Evolutionary conservation across 345 rosid species (phyloP), one percentile per base, ranked within the genome.

Genomic region (Brassica carinata): DNA sequence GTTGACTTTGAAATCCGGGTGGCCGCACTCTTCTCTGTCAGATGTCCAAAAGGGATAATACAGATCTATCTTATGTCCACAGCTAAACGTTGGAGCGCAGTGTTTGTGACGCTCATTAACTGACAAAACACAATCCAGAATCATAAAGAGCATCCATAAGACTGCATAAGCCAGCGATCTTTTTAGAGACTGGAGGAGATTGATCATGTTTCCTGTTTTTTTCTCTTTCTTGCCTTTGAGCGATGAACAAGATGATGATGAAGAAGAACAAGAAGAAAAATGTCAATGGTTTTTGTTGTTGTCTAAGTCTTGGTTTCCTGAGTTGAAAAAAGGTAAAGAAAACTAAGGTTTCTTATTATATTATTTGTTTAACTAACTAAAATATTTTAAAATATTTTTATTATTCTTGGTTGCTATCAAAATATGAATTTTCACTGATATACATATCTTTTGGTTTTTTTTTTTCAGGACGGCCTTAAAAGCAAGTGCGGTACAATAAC

Each of bases 21-120:
- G 75, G 19, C 90, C 88, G 13, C 87, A 87, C 10, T 72, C 83
- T 58, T 33, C 36, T 19, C 57, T 81, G 0, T 53, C 69, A 18
- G 68, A 0, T 31, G 5, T 61, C 83, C 85, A 79, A 53, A 86
- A 86, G 9, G 89, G 86, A 19, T 86, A 84, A 48, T 1, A 0
- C 2, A 84, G 73, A 0, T 34, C 0, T 9, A 0, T 7, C 14
- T 68, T n/a, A 3, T n/a, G 3, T 2, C 82, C 83, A 11, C 89
- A 86, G 1, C 0, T 0, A 58, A 71, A 59, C 11, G 0, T 0
- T 1, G 0, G 0, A 71, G 2, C 0, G 66, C 89, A 83, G 36
- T 10, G 7, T 15, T 0, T 10, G 71, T 75, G 74, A 27, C 0
- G 67, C 19, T 72, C 4, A 48, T 78, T 79, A 31, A 10, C 51